phyloP scores from a whole-genome alignment of 2,329 filamentous ascomycete species.

The Gaeumannomyces tritici region DNA sequence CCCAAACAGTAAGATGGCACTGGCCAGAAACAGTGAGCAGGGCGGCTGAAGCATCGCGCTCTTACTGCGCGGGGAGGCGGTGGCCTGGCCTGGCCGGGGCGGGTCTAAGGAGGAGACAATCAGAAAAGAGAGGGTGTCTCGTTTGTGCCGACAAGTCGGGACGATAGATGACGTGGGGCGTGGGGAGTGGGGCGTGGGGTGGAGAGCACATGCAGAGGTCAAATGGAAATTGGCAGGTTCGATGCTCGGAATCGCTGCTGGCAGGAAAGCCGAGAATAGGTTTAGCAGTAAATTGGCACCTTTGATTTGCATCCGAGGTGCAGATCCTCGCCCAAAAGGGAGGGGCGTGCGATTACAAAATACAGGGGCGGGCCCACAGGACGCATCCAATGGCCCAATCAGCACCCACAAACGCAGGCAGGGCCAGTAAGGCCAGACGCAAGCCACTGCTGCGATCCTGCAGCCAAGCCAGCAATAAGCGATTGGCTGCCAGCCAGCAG shows the following conservation, averaged over 20 bases:
- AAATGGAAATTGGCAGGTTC: no score
- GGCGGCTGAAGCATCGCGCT: neutral
- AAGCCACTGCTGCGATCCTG: neutral
- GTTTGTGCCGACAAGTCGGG: no score
- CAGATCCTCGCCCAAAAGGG: neutral
- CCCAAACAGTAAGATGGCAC: conserved; percentile 3
- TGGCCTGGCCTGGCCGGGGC: neutral
- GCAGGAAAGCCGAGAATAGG: neutral
- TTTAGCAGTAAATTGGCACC: no score
- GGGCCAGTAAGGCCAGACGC: neutral
- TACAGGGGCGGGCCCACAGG: no score
- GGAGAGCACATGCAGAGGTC: no score
- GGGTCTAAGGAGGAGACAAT: no score
- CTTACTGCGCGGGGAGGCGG: conserved; percentile 1
- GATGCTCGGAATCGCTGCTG: neutral
- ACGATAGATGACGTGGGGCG: neutral
- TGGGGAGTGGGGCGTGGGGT: neutral
- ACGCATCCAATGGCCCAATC: no score
- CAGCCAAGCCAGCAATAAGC: neutral
- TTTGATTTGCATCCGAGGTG: no score
- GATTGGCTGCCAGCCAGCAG: neutral
- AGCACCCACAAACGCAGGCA: no score
- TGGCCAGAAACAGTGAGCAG: conserved; percentile 3
- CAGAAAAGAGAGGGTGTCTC: no score
- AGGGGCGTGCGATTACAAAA: neutral